These are phyloP conservation scores for Monosporascus sp. DNA, from an alignment of 2,329 filamentous ascomycete species.

Conservation along the genomic window DNA sequence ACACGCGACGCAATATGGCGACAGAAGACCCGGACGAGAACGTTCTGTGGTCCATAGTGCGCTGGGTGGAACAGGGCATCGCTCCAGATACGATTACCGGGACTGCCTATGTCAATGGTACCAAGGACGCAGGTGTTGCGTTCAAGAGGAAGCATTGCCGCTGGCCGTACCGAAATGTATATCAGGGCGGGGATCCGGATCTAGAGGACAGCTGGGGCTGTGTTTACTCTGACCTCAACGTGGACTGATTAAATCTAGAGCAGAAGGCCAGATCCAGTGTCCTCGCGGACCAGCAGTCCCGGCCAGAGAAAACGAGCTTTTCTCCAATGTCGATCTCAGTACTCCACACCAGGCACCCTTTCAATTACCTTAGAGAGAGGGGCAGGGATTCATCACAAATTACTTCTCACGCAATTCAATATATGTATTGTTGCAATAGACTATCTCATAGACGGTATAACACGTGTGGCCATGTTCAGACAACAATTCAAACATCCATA, in stretches of 20 bases:
- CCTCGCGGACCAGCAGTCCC: too few species aligned
- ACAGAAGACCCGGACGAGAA: slow-evolving; percentile 34
- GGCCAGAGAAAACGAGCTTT: too few species aligned
- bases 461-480: too few species aligned
- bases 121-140: slow-evolving; percentile 2
- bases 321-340: too few species aligned
- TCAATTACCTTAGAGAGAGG: too few species aligned
- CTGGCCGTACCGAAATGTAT: slow-evolving; percentile 11
- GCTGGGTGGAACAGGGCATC: slow-evolving; percentile 39
- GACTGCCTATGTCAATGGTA: slow-evolving; percentile 16
- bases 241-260: not conserved
- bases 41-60: slow-evolving; percentile 38
- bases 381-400: too few species aligned
- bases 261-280: too few species aligned
- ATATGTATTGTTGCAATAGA: too few species aligned
- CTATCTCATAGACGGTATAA: too few species aligned
- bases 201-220: slow-evolving; percentile 11
- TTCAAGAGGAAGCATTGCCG: slow-evolving; percentile 13
- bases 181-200: slow-evolving; percentile 9
- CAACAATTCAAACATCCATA: too few species aligned
- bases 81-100: slow-evolving; percentile 30
- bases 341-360: too few species aligned
- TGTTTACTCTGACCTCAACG: not conserved
- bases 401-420: too few species aligned
- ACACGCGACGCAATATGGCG: slow-evolving; percentile 11